Evolutionary conservation across 2,329 filamentous ascomycete genomes (phyloP), one percentile per base, ranked within the genome.

Genomic region (Cladosporium colombiae): DNA sequence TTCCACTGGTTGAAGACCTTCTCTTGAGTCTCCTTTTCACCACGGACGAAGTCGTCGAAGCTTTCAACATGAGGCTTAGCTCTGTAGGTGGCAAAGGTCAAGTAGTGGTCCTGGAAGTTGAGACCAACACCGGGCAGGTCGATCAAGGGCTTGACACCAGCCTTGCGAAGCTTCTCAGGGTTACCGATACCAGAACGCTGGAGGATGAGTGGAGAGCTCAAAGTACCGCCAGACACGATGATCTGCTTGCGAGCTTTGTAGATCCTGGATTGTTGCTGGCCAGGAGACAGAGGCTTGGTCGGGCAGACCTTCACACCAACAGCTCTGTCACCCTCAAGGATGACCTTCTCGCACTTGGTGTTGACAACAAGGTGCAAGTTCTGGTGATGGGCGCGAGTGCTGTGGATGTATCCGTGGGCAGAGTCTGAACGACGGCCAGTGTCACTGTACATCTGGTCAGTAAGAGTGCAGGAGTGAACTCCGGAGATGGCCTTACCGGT

Each of bases 41-140:
- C 91, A 58, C 91, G 86, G 10, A 89, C 84, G 74, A 93, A 93
- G 75, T 93, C 91, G 72, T 93, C 91, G 69, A 94, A 94, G 13
- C 87, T 90, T 74, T 94, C 91, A 0, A 87, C 87, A 5, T 89
- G 0, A 84, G 73, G 18, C 86, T 73, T 77, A 1, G 82, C 81
- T 64, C 79, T 80, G 74, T 87, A 88, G 0, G 84, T 78, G 64
- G 83, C 85, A 0, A 84, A 69, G 0, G 84, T 66, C 1, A 88
- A 74, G 55, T 88, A 79, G 67, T 88, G 85, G 67, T 87, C 85
- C 68, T 86, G 81, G 68, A 86, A 85, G 58, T 83, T 78, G 31
- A 81, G 73, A 6, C 85, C 84, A 0, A 86, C 84, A 3, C 83
- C 84, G 0, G 82, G 81, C 0, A 86, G 69, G 56, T 84, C 78